phyloP scores from a whole-genome alignment of 2,329 filamentous ascomycete species.

The Fusarium algeriense region DNA sequence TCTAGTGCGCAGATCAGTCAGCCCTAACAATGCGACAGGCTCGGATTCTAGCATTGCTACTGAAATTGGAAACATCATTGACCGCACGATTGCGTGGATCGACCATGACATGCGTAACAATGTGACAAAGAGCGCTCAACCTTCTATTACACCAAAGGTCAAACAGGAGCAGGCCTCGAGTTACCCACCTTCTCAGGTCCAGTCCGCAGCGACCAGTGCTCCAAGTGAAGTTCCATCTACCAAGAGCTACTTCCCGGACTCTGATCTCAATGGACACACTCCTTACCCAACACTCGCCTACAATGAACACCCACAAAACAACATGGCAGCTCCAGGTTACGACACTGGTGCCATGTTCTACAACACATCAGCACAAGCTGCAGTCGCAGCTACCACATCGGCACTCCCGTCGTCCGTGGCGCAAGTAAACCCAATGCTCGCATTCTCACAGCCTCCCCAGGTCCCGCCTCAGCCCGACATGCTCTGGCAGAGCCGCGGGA shows the following conservation, averaged over 20 bases:
- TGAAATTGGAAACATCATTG: conserved; percentile 62
- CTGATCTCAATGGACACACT: conserved; percentile 44
- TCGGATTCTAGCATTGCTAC: conserved; percentile 58
- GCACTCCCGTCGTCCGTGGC: conserved; percentile 42
- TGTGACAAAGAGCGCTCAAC: conserved; percentile 35
- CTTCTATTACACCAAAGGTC: conserved; percentile 45
- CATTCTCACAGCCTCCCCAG: conserved; percentile 57
- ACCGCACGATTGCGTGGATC: conserved; percentile 65
- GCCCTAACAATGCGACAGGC: conserved; percentile 51
- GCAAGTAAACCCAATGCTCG: conserved; percentile 54
- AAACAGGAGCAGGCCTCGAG: conserved; percentile 54
- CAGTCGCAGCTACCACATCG: conserved; percentile 37
- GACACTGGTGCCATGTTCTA: conserved; percentile 50
- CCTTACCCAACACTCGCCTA: conserved; percentile 51
- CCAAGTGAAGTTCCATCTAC: conserved; percentile 37
- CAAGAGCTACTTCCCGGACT: conserved; percentile 50
- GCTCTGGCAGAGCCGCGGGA: conserved; percentile 54
- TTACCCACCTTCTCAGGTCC: conserved; percentile 31
- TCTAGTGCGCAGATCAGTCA: neutral
- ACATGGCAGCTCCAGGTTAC: conserved; percentile 43
- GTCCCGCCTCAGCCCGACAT: conserved; percentile 48
- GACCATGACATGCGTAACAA: conserved; percentile 61
- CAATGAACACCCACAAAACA: conserved; percentile 44
- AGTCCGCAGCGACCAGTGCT: conserved; percentile 15
- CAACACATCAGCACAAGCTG: conserved; percentile 39